Conservation (phyloP, 2,329 filamentous ascomycete genomes). For the Phyllosticta citriasiana region DNA sequence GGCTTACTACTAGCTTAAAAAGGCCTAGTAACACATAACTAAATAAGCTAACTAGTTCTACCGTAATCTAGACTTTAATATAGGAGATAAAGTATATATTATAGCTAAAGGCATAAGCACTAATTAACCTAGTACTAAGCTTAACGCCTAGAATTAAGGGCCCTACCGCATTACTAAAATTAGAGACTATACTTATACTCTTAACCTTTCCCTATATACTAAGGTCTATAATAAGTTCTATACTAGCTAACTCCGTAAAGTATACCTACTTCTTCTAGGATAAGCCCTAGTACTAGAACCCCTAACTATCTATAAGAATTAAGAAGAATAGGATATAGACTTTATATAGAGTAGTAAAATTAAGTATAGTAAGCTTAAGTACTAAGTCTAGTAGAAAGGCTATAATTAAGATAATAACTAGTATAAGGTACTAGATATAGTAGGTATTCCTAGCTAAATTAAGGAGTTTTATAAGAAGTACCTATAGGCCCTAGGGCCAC, state of each 20-base stretch:
- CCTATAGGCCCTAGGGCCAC: too few relatives aligned
- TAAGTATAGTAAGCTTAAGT: background rate
- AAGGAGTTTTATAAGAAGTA: background rate
- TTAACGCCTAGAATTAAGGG: background rate
- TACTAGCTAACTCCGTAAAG: background rate
- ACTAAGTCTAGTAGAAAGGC: background rate
- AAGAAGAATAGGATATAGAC: background rate
- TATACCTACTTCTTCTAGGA: background rate
- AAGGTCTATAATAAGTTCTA: background rate
- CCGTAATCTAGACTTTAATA: background rate
- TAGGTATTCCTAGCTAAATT: background rate
- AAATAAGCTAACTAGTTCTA: background rate
- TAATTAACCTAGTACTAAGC: background rate
- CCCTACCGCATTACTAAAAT: background rate
- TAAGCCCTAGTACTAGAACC: background rate
- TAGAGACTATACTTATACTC: too few relatives aligned
- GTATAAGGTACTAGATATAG: background rate
- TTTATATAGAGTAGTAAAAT: background rate
- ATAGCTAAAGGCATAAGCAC: background rate
- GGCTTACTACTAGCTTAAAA: background rate
- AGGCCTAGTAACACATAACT: too few relatives aligned
- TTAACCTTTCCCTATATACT: background rate
- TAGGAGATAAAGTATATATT: background rate
- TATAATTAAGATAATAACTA: background rate
- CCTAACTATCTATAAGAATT: background rate